These are phyloP conservation scores for Salix exigua DNA, from an alignment of 345 rosid genomes.

Conservation along the genomic window DNA sequence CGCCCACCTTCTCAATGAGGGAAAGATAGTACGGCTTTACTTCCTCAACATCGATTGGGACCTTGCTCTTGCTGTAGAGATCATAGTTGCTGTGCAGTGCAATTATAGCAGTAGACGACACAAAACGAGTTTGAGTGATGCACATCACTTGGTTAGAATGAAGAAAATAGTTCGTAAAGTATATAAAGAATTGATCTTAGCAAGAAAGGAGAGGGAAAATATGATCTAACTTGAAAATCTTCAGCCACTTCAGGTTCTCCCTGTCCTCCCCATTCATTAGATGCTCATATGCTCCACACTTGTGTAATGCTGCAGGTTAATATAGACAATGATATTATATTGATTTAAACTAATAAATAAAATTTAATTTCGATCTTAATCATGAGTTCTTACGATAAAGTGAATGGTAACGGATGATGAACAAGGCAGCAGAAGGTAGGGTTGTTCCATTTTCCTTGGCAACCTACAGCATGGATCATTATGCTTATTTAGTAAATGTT, in stretches of 20 bases:
- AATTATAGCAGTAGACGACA: not conserved
- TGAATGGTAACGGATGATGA: conserved; percentile 70
- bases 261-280: conserved; percentile 63
- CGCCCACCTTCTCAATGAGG: conserved; percentile 43
- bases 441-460: conserved; percentile 74
- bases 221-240: conserved; percentile 49
- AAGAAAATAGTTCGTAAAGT: no score
- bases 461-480: conserved; percentile 35
- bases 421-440: conserved; percentile 60
- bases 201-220: no score
- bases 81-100: conserved; percentile 66
- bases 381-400: conserved; percentile 52
- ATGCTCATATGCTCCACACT: conserved; percentile 55
- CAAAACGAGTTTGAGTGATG: no score
- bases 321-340: no score
- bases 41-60: conserved; percentile 54
- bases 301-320: conserved; percentile 45
- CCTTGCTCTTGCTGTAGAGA: conserved; percentile 80
- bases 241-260: conserved; percentile 68
- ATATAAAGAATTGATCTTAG: no score
- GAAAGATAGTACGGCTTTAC: conserved; percentile 79
- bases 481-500: not conserved
- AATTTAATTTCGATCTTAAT: not conserved
- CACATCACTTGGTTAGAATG: no score
- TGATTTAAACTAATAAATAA: not conserved